These are phyloP conservation scores for Stemphylium lycopersici DNA, from an alignment of 2,329 filamentous ascomycete genomes.

Conservation along the genomic window DNA sequence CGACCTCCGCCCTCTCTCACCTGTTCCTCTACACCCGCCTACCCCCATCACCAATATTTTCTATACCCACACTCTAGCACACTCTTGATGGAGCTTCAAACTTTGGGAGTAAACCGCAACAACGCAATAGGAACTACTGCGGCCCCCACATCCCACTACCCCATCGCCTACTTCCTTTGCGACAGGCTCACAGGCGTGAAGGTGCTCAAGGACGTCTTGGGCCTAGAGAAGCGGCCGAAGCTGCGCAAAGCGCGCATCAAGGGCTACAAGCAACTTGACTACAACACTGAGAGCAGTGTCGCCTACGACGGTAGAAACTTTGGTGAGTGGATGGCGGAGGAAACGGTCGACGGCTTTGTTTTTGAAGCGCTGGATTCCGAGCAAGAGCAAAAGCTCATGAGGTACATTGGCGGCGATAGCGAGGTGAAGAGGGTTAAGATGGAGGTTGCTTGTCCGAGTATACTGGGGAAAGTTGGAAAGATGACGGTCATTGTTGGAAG, in stretches of 20 bases:
- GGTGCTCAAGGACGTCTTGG: neutral
- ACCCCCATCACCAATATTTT: too few species aligned
- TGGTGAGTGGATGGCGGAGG: too few species aligned
- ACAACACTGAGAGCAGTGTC: neutral
- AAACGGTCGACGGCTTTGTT: too few species aligned
- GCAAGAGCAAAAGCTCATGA: neutral
- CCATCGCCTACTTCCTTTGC: constrained; percentile 3
- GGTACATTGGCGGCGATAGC: neutral
- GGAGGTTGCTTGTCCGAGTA: too few species aligned
- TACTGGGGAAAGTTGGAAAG: too few species aligned
- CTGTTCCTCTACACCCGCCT: neutral
- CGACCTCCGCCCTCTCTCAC: neutral
- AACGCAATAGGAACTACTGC: neutral
- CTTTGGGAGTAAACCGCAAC: neutral
- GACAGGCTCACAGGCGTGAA: neutral
- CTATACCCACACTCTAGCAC: too few species aligned
- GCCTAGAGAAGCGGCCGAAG: neutral
- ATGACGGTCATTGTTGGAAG: too few species aligned
- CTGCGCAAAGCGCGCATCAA: constrained; percentile 4
- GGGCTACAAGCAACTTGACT: neutral
- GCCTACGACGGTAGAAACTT: too few species aligned
- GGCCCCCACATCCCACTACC: neutral
- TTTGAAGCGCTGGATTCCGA: neutral
- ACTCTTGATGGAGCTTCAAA: neutral
- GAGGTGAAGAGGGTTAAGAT: neutral